A percentile compares a stretch with the other conserved stretches of the same genome.
Conservation (phyloP, 176 grass and related monocot genomes). For the Rhipidocladum racemiflorum region DNA sequence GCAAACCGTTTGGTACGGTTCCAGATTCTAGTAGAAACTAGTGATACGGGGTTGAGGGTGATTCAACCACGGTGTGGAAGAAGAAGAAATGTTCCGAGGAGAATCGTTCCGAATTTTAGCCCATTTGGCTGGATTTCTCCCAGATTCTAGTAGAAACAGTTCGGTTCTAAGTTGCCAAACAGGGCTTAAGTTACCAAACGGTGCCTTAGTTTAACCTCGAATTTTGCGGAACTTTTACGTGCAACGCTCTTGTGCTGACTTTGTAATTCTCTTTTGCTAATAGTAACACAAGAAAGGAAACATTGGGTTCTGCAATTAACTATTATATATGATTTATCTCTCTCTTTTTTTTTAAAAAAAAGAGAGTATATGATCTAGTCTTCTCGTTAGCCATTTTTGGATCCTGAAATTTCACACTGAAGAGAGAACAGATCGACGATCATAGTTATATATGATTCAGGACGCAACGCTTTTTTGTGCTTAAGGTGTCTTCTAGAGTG, state of each 20-base stretch:
- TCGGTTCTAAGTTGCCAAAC: too few relatives aligned
- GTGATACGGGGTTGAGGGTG: too few relatives aligned
- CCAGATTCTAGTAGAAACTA: too few relatives aligned
- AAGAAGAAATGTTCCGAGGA: too few relatives aligned
- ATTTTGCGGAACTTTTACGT: not conserved
- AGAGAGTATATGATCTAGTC: not conserved
- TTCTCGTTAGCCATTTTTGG: slow-evolving; percentile 1
- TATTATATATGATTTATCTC: not conserved
- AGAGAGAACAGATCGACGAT: not conserved
- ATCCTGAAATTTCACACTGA: not conserved
- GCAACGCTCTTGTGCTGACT: not conserved
- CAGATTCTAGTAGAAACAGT: too few relatives aligned
- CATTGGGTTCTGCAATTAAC: not conserved
- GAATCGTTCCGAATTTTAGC: too few relatives aligned
- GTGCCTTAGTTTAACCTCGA: not conserved
- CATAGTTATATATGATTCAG: slow-evolving; percentile 18
- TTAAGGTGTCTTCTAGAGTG: not conserved
- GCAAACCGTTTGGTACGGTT: too few relatives aligned
- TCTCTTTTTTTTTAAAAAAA: not conserved
- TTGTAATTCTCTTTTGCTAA: not conserved
- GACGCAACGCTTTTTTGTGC: not conserved
- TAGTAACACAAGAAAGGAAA: not conserved
- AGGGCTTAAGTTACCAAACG: too few relatives aligned
- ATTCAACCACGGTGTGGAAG: too few relatives aligned
- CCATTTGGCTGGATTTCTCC: too few relatives aligned